Percentiles rank a stretch among this genome's conserved stretches.
Conservation (phyloP, 208 protist species). For the Trypanosoma rangeli region DNA sequence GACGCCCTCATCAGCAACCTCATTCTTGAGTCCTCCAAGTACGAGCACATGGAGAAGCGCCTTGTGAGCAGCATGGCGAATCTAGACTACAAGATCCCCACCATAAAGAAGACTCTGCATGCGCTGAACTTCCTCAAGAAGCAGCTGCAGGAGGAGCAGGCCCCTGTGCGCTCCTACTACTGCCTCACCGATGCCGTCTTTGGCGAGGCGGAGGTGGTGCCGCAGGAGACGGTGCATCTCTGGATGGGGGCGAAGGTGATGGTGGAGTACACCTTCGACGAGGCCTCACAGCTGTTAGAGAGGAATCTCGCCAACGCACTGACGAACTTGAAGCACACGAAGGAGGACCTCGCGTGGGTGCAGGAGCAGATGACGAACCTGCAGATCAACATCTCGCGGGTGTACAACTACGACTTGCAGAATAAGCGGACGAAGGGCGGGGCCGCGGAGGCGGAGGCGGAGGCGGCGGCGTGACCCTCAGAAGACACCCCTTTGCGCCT, state of each 20-base stretch:
- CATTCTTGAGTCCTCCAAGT: slow-evolving; percentile 91
- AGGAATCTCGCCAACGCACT: slow-evolving; percentile 87
- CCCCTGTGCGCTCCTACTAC: slow-evolving; percentile 80
- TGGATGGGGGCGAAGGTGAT: slow-evolving; percentile 97
- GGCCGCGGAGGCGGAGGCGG: not conserved
- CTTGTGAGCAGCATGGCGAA: slow-evolving; percentile 82
- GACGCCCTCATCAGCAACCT: slow-evolving; percentile 86
- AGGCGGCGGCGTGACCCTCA: not conserved
- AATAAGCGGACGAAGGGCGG: slow-evolving; percentile 55
- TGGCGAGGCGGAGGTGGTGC: slow-evolving; percentile 74
- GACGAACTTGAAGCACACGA: slow-evolving; percentile 79
- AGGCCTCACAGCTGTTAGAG: slow-evolving; percentile 89
- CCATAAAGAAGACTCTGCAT: slow-evolving; percentile 92
- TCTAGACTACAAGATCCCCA: slow-evolving; percentile 90
- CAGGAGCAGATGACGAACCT: slow-evolving; percentile 96
- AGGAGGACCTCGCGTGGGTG: slow-evolving; percentile 95
- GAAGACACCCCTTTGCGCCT: not conserved
- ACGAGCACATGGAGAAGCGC: slow-evolving; percentile 91
- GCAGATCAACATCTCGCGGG: slow-evolving; percentile 94
- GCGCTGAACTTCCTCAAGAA: slow-evolving; percentile 86
- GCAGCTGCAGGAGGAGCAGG: slow-evolving; percentile 36
- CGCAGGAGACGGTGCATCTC: slow-evolving; percentile 88
- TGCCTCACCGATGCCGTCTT: slow-evolving; percentile 90
- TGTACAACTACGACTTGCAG: slow-evolving; percentile 95
- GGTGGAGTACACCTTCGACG: slow-evolving; percentile 97